These are phyloP conservation scores for Pseudopyricularia javanii DNA, from an alignment of 2,329 filamentous ascomycete species.

Conservation along the genomic window DNA sequence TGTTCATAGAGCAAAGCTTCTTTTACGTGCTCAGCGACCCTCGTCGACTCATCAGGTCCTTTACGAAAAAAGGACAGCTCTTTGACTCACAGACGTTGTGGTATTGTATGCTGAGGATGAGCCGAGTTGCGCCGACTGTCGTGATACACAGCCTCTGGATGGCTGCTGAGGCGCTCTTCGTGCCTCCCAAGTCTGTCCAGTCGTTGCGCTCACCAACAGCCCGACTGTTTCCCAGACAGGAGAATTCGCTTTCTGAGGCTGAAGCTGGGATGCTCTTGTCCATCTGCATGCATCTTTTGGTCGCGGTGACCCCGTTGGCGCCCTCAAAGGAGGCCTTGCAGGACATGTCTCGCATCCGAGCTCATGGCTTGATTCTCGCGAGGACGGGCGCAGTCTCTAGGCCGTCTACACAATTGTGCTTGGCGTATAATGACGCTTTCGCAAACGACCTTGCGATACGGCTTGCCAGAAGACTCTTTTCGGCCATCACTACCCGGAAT, in stretches of 20 bases:
- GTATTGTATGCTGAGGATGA: constrained; percentile 51
- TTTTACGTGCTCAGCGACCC: constrained; percentile 52
- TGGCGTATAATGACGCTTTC: constrained; percentile 52
- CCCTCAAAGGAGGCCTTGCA: constrained; percentile 33
- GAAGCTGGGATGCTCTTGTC: constrained; percentile 43
- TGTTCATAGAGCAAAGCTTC: constrained; percentile 51
- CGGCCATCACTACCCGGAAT: constrained; percentile 40
- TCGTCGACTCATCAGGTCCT: constrained; percentile 40
- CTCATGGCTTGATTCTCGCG: constrained; percentile 36
- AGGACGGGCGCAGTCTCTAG: constrained; percentile 30
- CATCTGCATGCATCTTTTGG: constrained; percentile 50
- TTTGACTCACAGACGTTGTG: constrained; percentile 50
- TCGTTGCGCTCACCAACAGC: constrained; percentile 23
- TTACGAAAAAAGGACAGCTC: constrained; percentile 36
- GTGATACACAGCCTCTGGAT: constrained; percentile 56
- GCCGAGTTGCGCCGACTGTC: constrained; percentile 40
- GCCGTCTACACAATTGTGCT: constrained; percentile 35
- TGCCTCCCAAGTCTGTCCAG: constrained; percentile 34
- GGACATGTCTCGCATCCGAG: constrained; percentile 48
- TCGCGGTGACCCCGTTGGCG: constrained; percentile 43
- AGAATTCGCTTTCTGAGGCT: constrained; percentile 26
- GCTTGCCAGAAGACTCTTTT: constrained; percentile 44
- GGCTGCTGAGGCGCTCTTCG: constrained; percentile 44
- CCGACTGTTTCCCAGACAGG: constrained; percentile 21
- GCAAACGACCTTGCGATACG: constrained; percentile 47